A percentile compares a stretch with the other conserved stretches of the same genome.
These are phyloP conservation scores for Dothideomycetes sp. DNA, from an alignment of 2,329 filamentous ascomycete species.

Conservation along the genomic window DNA sequence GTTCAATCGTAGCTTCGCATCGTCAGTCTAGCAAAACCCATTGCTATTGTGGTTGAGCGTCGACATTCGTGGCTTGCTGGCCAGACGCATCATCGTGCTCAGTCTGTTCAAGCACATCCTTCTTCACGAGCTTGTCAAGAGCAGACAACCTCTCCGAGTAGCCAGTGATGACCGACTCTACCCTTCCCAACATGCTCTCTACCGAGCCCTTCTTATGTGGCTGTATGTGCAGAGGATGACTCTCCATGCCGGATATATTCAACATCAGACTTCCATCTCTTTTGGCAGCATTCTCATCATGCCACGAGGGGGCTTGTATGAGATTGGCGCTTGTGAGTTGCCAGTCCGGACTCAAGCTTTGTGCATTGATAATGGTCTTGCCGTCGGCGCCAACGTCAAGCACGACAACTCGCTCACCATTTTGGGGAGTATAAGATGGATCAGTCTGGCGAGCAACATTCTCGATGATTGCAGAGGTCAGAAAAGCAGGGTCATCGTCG, in stretches of 20 bases:
- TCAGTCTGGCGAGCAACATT: constrained; percentile 3
- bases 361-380: constrained; percentile 51
- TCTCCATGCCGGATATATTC: constrained; percentile 29
- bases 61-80: not conserved
- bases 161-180: constrained; percentile 8
- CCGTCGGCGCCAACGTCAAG: constrained; percentile 40
- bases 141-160: constrained; percentile 7
- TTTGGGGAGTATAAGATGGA: not conserved
- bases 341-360: constrained; percentile 67
- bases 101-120: not conserved
- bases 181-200: constrained; percentile 8
- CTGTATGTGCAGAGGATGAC: constrained; percentile 1
- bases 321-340: constrained; percentile 47
- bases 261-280: constrained; percentile 45
- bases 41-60: too few species aligned
- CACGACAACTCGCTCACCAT: constrained; percentile 43
- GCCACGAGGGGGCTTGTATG: constrained; percentile 52
- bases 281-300: constrained; percentile 20
- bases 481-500: constrained; percentile 74
- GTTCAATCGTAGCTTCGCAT: too few species aligned
- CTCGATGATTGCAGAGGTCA: constrained; percentile 47
- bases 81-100: not conserved
- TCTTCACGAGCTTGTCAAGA: constrained; percentile 9
- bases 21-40: too few species aligned
- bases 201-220: constrained; percentile 2